These are phyloP conservation scores for Fusarium sp. DNA, from an alignment of 2,329 filamentous ascomycete species.

Conservation along the genomic window DNA sequence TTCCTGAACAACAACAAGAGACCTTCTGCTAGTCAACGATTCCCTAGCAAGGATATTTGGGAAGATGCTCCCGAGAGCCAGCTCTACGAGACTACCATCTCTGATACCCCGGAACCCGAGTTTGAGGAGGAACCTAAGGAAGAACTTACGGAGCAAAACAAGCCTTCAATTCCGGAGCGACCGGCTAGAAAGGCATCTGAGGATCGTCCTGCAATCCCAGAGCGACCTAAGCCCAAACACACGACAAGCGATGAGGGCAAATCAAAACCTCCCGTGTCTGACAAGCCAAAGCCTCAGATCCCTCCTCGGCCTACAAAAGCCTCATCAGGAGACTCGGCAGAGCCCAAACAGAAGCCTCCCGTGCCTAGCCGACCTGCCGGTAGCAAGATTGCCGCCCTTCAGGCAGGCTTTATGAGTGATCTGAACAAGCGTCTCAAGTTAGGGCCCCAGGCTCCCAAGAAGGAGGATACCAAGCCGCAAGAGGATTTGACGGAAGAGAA, in stretches of 20 bases:
- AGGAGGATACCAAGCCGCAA: slow-evolving; percentile 70
- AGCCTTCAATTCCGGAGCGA: slow-evolving; percentile 45
- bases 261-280: slow-evolving; percentile 56
- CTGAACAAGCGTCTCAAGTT: slow-evolving; percentile 88
- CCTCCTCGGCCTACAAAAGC: slow-evolving; percentile 71
- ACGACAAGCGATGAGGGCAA: slow-evolving; percentile 50
- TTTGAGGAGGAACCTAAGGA: slow-evolving; percentile 39
- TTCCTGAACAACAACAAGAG: slow-evolving; percentile 60
- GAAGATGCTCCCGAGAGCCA: slow-evolving; percentile 90
- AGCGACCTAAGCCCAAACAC: slow-evolving; percentile 63
- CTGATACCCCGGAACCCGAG: slow-evolving; percentile 40
- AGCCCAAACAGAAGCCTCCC: slow-evolving; percentile 78
- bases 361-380: slow-evolving; percentile 79
- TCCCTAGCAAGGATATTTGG: slow-evolving; percentile 94
- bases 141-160: slow-evolving; percentile 37
- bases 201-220: slow-evolving; percentile 59
- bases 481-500: slow-evolving; percentile 65
- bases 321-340: slow-evolving; percentile 52
- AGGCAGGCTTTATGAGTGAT: slow-evolving; percentile 92
- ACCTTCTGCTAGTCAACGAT: slow-evolving; percentile 72
- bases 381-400: slow-evolving; percentile 88
- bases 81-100: slow-evolving; percentile 79
- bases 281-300: slow-evolving; percentile 66
- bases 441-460: slow-evolving; percentile 83
- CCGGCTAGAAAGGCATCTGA: slow-evolving; percentile 52